Conservation (phyloP, 1,139 yeast genomes). For the Saccharomyces uvarum region DNA sequence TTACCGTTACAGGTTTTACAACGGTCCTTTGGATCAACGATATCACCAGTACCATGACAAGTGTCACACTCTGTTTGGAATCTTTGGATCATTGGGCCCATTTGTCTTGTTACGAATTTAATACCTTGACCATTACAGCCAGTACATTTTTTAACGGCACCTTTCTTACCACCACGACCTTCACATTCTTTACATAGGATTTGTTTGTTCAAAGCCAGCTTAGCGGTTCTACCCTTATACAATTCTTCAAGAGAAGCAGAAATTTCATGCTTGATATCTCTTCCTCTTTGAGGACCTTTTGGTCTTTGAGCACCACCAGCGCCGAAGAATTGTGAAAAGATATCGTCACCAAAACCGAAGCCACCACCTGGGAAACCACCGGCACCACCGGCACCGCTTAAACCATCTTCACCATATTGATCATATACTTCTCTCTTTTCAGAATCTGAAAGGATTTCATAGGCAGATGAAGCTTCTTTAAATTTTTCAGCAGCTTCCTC, state of each 20-base stretch:
- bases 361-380: conserved; percentile 51
- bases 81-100: conserved; percentile 99
- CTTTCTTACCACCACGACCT: conserved; percentile 94
- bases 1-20: conserved; percentile 86
- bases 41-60: conserved; percentile 91
- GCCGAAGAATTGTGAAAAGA: conserved; percentile 89
- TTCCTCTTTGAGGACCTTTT: conserved; percentile 81
- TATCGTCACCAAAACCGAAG: conserved; percentile 64
- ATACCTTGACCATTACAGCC: conserved; percentile 88
- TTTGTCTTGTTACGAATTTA: conserved; percentile 89
- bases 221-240: conserved; percentile 90
- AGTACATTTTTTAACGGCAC: conserved; percentile 79
- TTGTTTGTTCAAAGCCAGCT: conserved; percentile 89
- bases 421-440: conserved; percentile 88
- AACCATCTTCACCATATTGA: conserved; percentile 87
- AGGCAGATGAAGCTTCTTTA: conserved; percentile 85
- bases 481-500: conserved; percentile 93
- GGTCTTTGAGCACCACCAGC: conserved; percentile 55
- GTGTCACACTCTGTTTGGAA: conserved; percentile 91
- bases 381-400: conserved; percentile 64
- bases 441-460: conserved; percentile 77
- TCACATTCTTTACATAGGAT: conserved; percentile 80
- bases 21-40: conserved; percentile 78
- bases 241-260: conserved; percentile 84
- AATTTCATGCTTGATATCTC: conserved; percentile 85